Percentiles rank a stretch among this genome's conserved stretches.
Evolutionary conservation across 129 eudicot genomes (phyloP).

Genomic region (Cynara cardunculus): DNA sequence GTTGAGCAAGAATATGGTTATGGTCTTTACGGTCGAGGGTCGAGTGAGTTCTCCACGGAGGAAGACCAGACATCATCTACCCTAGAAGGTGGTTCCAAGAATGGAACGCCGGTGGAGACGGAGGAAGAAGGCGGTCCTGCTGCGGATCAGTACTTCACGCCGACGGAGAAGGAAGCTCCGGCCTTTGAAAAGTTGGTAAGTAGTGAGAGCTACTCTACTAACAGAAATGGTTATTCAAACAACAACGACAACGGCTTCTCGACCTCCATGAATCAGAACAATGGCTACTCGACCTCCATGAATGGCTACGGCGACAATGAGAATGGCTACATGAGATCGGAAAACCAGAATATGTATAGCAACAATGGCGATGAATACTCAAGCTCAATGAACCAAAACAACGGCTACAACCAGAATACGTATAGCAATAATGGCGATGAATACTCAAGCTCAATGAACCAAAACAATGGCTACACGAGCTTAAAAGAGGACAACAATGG

Average conservation of each 20-base stretch:
- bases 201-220: constrained; percentile 23
- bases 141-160: neutral
- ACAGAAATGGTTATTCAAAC: neutral
- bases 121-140: constrained; percentile 1
- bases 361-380: constrained; percentile 5
- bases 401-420: neutral
- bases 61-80: constrained; percentile 12
- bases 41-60: constrained; percentile 21
- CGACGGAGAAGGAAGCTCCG: constrained; percentile 16
- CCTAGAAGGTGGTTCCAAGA: neutral
- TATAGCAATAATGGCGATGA: neutral
- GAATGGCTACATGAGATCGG: neutral
- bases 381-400: neutral
- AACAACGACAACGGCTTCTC: neutral
- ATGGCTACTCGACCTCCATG: neutral
- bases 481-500: constrained; percentile 9
- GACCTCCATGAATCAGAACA: neutral
- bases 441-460: neutral
- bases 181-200: constrained; percentile 23
- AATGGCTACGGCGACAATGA: too few species aligned
- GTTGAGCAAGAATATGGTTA: constrained; percentile 36
- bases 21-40: constrained; percentile 50
- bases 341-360: constrained; percentile 11
- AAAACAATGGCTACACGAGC: constrained; percentile 14
- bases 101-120: constrained; percentile 8